phyloP scores from a whole-genome alignment of 306 rosid genomes.

The Morella rubra region DNA sequence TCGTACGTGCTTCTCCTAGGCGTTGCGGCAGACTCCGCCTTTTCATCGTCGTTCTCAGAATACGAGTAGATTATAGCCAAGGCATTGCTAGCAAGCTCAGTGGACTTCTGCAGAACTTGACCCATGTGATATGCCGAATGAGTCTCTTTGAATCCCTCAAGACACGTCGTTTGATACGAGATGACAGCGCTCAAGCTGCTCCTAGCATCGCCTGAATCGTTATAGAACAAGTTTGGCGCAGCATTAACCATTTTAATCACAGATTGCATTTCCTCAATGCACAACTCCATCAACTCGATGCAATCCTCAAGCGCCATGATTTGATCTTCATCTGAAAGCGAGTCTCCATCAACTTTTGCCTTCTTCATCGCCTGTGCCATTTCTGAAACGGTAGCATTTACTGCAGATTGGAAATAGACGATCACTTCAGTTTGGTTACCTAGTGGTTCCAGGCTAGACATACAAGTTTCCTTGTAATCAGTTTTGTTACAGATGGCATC shows the following conservation, averaged over 20 bases:
- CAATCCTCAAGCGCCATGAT: constrained; percentile 25
- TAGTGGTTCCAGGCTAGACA: background rate
- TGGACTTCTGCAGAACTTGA: constrained; percentile 8
- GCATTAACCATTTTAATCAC: background rate
- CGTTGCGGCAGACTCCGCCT: background rate
- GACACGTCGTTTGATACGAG: constrained; percentile 36
- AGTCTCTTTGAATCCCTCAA: constrained; percentile 4
- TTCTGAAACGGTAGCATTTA: constrained; percentile 23
- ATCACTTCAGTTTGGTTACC: background rate
- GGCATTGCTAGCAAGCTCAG: constrained; percentile 23
- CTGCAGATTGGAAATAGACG: constrained; percentile 8
- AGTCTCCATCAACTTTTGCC: background rate
- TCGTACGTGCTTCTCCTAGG: background rate
- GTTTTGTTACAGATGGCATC: background rate
- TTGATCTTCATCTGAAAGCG: constrained; percentile 5
- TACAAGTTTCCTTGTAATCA: background rate
- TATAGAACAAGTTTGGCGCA: background rate
- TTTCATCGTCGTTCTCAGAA: background rate
- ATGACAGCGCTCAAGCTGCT: constrained; percentile 32
- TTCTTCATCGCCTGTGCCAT: background rate
- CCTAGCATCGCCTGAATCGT: constrained; percentile 1
- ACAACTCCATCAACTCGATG: constrained; percentile 20
- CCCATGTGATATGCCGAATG: background rate
- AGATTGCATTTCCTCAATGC: constrained; percentile 23
- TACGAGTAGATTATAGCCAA: constrained; percentile 26